Evolutionary conservation across 805 yeast species (phyloP).

Genomic region (Candida yuanshanica): DNA sequence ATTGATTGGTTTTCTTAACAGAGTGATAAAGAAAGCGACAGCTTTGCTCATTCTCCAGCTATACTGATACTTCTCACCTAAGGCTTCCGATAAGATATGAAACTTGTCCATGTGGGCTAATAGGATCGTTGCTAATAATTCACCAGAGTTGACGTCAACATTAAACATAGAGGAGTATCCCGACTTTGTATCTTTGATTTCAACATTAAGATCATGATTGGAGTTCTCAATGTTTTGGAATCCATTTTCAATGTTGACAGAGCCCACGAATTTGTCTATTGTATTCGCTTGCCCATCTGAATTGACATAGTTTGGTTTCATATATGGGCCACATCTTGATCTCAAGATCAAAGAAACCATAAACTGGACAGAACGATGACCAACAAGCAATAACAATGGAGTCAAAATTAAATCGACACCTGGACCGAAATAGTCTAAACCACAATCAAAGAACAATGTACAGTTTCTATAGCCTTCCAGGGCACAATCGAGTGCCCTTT

Average conservation of each 20-base stretch:
- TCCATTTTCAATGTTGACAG: constrained; percentile 6
- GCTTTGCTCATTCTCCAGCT: constrained; percentile 67
- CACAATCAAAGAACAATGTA: constrained; percentile 35
- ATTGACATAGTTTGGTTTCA: constrained; percentile 16
- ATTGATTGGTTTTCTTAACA: constrained; percentile 29
- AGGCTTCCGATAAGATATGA: constrained; percentile 33
- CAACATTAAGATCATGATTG: constrained; percentile 17
- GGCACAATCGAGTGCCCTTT: constrained; percentile 36
- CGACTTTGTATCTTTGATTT: constrained; percentile 15
- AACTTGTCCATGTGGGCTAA: constrained; percentile 38
- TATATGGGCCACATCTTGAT: constrained; percentile 39
- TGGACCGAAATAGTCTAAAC: constrained; percentile 27
- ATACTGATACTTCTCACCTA: constrained; percentile 56
- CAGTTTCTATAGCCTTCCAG: constrained; percentile 39
- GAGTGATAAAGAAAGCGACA: constrained; percentile 35
- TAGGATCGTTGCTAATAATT: constrained; percentile 31
- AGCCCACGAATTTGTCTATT: constrained; percentile 14
- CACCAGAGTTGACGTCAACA: constrained; percentile 33
- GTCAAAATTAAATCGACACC: constrained; percentile 42
- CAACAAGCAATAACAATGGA: constrained; percentile 45
- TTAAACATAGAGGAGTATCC: constrained; percentile 25
- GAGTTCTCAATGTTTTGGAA: constrained; percentile 16
- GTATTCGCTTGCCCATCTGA: not conserved
- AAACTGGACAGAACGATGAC: constrained; percentile 53
- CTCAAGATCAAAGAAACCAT: constrained; percentile 50